Evolutionary conservation across 2,329 filamentous ascomycete genomes (phyloP), one percentile per base, ranked within the genome.

Genomic region (Didymella keratinophila): DNA sequence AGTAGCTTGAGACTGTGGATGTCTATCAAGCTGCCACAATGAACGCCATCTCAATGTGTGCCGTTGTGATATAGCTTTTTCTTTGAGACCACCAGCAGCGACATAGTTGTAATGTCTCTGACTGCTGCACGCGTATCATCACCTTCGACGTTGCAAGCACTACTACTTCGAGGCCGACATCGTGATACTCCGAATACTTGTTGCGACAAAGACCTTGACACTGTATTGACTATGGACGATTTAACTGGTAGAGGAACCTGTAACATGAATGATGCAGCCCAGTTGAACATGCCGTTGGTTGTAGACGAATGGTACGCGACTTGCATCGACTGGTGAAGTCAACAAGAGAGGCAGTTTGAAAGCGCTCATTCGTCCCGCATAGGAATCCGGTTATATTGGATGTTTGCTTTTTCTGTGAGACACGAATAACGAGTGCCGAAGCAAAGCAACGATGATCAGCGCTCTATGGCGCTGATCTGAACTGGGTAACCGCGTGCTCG

Each of bases 371-470:
- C 36, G 48, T 21, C 20, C 25, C 8, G 30, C 27, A 23, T 45
- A 20, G 14, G 6, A 46, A 4, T 30, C 41, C 21, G 25, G 46
- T 47, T 41, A 41, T 28, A 47, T 37, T 8, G 14, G 28, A 21
- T 37, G 27, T 52, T 57, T 57, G 46, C 54, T 52, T 52, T 37
- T 46, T 21, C 4, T 11, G 41, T 51, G 41, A 16, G n/a, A 41
- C 46, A 42, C 18, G n/a, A 46, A 21, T 2, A 34, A 41, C 20
- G 50, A 45, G 12, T 28, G 39, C 53, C 46, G 46, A 47, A 34
- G 20, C 32, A 23, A 34, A 23, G 37, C 30, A 48, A 21, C 37
- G 14, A 32, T 20, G 49, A 53, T 53, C 30, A 52, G 47, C 39
- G 34, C 23, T 6, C 16, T 18, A 37, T 23, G 49, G 39, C 39